Evolutionary conservation across 106 monocot genomes (phyloP).

Genomic region (Apostasia shenzhenica): DNA sequence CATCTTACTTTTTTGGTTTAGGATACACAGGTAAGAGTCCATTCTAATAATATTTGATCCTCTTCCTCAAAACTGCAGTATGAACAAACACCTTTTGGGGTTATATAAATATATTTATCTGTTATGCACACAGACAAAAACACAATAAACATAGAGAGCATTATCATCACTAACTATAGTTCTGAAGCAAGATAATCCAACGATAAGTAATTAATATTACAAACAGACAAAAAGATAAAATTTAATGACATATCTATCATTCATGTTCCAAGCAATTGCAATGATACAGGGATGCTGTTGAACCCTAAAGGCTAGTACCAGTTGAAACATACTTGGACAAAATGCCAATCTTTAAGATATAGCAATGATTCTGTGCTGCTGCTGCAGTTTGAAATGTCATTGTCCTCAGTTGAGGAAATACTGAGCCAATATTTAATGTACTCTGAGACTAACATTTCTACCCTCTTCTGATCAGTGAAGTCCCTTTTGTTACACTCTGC

Average conservation of each 20-base stretch:
- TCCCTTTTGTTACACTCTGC: conserved; percentile 74
- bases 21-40: too few relatives aligned
- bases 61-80: too few relatives aligned
- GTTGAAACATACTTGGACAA: conserved; percentile 59
- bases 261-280: neutral
- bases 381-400: conserved; percentile 9
- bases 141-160: too few relatives aligned
- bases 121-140: too few relatives aligned
- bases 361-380: conserved; percentile 20
- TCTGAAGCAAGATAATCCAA: too few relatives aligned
- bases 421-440: conserved; percentile 54
- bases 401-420: conserved; percentile 7
- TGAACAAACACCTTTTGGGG: too few relatives aligned
- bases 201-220: too few relatives aligned
- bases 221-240: too few relatives aligned
- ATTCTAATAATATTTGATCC: too few relatives aligned
- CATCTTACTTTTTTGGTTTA: too few relatives aligned
- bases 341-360: conserved; percentile 99
- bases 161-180: too few relatives aligned
- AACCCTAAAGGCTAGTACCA: neutral
- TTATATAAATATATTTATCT: too few relatives aligned
- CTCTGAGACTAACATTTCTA: conserved; percentile 74
- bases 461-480: conserved; percentile 79
- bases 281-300: neutral
- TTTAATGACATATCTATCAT: neutral